Conservation (phyloP, 2,329 filamentous ascomycete species). For the Sporothrix luriei region DNA sequence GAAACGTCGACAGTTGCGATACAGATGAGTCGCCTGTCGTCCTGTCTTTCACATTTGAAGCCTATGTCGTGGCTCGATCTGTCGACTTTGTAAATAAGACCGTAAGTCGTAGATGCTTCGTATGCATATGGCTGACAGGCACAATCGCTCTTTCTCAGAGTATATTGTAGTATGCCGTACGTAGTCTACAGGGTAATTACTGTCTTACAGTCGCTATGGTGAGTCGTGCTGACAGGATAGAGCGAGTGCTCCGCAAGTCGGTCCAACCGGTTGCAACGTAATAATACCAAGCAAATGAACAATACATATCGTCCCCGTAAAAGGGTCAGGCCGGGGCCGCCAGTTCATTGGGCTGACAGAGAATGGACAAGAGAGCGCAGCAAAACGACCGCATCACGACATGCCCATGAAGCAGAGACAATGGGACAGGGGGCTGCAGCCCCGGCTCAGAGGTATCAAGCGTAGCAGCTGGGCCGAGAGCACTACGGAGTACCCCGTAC, state of each 20-base stretch:
- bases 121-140: not conserved
- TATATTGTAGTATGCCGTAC: not conserved
- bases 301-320: not conserved
- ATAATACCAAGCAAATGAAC: not conserved
- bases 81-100: not conserved
- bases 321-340: not conserved
- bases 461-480: not conserved
- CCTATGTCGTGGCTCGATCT: not conserved
- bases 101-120: no score
- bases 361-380: not conserved
- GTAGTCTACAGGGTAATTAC: not conserved
- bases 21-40: not conserved
- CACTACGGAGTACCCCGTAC: no score
- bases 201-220: not conserved
- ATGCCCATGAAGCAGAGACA: conserved; percentile 7
- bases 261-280: not conserved
- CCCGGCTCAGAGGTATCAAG: not conserved
- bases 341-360: not conserved
- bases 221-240: not conserved
- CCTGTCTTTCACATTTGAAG: not conserved
- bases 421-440: not conserved
- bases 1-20: not conserved
- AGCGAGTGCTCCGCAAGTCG: conserved; percentile 18
- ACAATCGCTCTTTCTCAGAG: conserved; percentile 7
- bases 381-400: not conserved